Evolutionary conservation across 164 flowering plant species (phyloP).

Genomic region (Platanus orientalis): DNA sequence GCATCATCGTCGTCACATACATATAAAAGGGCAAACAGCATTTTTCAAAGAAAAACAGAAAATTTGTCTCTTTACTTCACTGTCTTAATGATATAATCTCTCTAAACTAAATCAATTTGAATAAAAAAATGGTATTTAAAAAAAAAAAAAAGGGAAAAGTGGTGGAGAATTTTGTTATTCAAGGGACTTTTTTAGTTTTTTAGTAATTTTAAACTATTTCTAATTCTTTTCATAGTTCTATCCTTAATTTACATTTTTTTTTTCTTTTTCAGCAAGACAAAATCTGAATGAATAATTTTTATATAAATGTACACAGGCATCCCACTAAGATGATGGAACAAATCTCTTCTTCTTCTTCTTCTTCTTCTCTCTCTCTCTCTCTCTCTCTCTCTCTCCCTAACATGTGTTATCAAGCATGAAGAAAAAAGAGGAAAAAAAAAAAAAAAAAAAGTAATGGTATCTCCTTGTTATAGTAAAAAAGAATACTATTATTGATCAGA

Average conservation of each 20-base stretch:
- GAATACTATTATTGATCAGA: constrained; percentile 16
- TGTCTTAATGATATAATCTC: too few species aligned
- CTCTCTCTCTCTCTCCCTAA: neutral
- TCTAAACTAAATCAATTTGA: too few species aligned
- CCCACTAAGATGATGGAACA: too few species aligned
- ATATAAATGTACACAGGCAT: constrained; percentile 4
- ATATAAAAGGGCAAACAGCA: too few species aligned
- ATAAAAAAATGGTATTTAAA: too few species aligned
- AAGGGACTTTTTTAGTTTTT: neutral
- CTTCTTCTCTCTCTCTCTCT: neutral
- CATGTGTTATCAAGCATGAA: constrained; percentile 9
- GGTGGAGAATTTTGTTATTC: neutral
- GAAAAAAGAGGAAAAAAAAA: constrained; percentile 1
- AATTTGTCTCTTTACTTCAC: too few species aligned
- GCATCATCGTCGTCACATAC: too few species aligned
- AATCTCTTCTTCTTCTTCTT: neutral
- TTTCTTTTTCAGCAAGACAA: constrained; percentile 6
- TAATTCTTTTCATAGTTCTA: neutral
- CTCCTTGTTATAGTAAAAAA: neutral
- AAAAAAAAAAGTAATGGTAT: neutral
- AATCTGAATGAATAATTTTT: constrained; percentile 8
- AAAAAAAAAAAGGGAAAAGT: too few species aligned
- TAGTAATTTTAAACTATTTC: neutral
- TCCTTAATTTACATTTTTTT: neutral
- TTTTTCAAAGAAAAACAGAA: too few species aligned